These are phyloP conservation scores for Picochlorum sp. DNA, from an alignment of 139 green algal genomes.

Conservation along the genomic window DNA sequence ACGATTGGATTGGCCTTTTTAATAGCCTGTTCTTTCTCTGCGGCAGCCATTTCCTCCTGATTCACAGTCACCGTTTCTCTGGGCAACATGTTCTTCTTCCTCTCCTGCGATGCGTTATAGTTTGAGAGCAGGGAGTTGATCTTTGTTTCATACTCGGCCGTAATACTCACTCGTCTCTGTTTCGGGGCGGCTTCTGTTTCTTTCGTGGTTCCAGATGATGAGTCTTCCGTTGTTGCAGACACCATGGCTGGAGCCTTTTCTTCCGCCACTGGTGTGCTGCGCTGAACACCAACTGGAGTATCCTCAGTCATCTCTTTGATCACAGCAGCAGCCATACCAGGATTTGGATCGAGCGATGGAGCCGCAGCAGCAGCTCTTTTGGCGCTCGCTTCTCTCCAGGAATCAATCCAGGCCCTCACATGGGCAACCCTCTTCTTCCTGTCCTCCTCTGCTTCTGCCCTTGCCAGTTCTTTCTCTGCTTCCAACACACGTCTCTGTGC, in stretches of 20 bases:
- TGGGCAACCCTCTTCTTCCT: too few relatives aligned
- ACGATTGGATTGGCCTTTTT: not conserved
- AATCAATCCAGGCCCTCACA: too few relatives aligned
- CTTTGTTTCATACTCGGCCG: conserved; percentile 9
- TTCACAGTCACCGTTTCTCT: conserved; percentile 6
- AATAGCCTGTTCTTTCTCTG: not conserved
- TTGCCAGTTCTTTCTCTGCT: too few relatives aligned
- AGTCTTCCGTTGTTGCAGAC: not conserved
- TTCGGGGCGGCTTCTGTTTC: not conserved
- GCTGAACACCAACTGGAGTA: conserved; percentile 1
- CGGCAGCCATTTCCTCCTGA: not conserved
- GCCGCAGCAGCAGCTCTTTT: too few relatives aligned
- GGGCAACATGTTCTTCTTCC: not conserved
- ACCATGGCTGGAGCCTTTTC: not conserved
- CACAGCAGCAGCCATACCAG: conserved; percentile 7
- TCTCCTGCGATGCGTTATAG: not conserved
- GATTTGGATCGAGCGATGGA: not conserved
- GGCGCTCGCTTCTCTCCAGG: too few relatives aligned
- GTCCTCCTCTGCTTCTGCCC: too few relatives aligned
- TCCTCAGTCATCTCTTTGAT: conserved; percentile 2
- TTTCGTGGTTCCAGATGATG: not conserved
- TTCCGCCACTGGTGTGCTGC: not conserved
- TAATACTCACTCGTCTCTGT: not conserved
- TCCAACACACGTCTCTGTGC: too few relatives aligned
- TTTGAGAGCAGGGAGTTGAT: conserved; percentile 1